Evolutionary conservation across 495 filamentous ascomycete species (phyloP), one percentile per base, ranked within the genome.

Genomic region (Trichoderma parareesei): DNA sequence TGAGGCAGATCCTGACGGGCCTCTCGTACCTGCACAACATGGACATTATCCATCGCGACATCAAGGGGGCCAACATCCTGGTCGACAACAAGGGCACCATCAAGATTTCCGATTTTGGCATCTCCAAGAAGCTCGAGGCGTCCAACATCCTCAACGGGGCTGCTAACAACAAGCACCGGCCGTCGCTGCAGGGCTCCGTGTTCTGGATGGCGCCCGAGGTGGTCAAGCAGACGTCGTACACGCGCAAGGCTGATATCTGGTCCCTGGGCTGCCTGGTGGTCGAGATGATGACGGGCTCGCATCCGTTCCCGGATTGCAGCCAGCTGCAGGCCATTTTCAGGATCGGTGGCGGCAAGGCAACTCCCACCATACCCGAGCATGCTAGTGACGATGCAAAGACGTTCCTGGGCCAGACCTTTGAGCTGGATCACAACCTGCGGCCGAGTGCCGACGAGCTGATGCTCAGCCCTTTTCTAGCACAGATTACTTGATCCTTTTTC

Each of bases 181-280:
- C 95, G 3, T 97, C 93, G 2, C 81, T 99, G 13, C 94, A 99
- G 71, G 94, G 94, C 38, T 96, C 91, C 64, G 94, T 99, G 57
- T 99, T 97, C 76, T 99, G 94, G 94, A 99, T 99, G 94, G 94
- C 94, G 3, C 94, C 94, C 38, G 94, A 99, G 76, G 94, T 99
- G 40, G 95, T 99, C 62, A 92, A 92, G 67, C 94, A 98, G 76
- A 97, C 93, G 1, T 90, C 91, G 0, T 97, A 99, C 74, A 98
- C 94, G 0, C 92, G 93, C 73, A 99, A 99, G 77, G 94, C 95
- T n/a, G 94, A 99, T 73, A 98, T 99, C 72, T 99, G 94, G 94
- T 95, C 91, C 64, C 82, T 99, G 42, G 94, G 94, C 33, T 99
- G 94, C 75, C 78, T 99, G 20, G 89, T 99, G 57, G 94, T 99